Base-by-base conservation (phyloP, 23 red algal genomes). In the Agarophyton chilense region DNA sequence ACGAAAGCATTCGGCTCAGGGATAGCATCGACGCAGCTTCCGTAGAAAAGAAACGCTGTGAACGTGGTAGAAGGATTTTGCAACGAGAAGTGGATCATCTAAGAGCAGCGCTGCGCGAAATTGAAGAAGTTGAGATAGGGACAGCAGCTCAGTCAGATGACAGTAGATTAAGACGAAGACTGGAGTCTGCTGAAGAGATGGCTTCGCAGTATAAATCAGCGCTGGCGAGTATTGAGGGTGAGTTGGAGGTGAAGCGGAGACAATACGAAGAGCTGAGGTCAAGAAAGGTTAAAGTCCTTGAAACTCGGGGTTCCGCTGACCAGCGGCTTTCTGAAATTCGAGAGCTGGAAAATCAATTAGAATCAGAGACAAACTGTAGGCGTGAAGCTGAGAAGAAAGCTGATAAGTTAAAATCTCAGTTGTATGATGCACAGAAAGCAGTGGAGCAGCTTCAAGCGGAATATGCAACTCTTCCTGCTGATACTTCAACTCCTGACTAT, bases 11-110 rank as follows among this genome's bases (percentile, higher is more conserved):
- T 39, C 77, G 24, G 19, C 34, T 80, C 8, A 53, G 38, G 28
- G 39, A 43, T 2, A 25, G 58, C 31, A 28, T n/a, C 14, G 77
- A 39, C 13, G 19, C 51, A 24, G 68, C 68, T 47, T 29, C n/a
- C 47, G 68, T 21, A 12, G 21, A 74, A 39, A 34, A 74, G 68
- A 74, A 29, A 29, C 68, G 68, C n/a, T 28, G 24, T 74, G 77
- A 80, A 80, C 77, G 36, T 9, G 54, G 50, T 50, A 10, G 77
- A 38, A 28, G 77, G 0, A 80, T 80, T 55, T 60, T 80, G 29
- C 77, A 80, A 55, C 50, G 77, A 80, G 77, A 80, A 60, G 36
- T 80, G n/a, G 77, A 80, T 33, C 51, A 58, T 56, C 77, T 80
- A 25, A 25, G 29, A 58, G 54, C 54, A 25, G 77, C 77, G 19